Conservation (phyloP, 805 yeast genomes). For the Barnettozyma botsteinii region DNA sequence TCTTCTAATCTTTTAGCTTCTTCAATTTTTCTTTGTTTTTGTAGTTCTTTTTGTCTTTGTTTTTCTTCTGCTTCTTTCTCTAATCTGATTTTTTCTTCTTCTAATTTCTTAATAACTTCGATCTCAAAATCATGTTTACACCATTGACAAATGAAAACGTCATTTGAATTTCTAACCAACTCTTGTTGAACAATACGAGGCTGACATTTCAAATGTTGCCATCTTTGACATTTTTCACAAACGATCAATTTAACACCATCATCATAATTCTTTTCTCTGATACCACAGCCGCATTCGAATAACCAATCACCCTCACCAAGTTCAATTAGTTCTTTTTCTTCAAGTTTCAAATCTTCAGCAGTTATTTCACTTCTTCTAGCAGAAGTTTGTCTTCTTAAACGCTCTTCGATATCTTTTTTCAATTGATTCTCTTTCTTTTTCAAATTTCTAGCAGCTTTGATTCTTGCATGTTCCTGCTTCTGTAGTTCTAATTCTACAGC, state of each 20-base stretch:
- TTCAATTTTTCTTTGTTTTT: conserved; percentile 15
- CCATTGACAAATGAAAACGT: conserved; percentile 25
- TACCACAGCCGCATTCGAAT: conserved; percentile 35
- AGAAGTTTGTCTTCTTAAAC: conserved; percentile 15
- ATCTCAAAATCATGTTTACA: conserved; percentile 24
- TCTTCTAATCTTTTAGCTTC: conserved; percentile 15
- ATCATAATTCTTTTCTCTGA: conserved; percentile 30
- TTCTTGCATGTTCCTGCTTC: conserved; percentile 34
- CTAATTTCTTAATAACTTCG: conserved; percentile 17
- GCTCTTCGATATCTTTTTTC: conserved; percentile 23
- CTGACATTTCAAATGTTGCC: conserved; percentile 36
- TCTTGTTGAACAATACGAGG: conserved; percentile 25
- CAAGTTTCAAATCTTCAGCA: conserved; percentile 27
- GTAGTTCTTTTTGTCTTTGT: conserved; percentile 20
- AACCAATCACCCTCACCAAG: conserved; percentile 33
- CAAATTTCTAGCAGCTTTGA: conserved; percentile 32
- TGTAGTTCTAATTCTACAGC: conserved; percentile 17
- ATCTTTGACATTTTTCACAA: conserved; percentile 32
- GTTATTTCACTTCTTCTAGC: conserved; percentile 16
- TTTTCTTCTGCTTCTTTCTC: conserved; percentile 21
- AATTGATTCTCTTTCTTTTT: conserved; percentile 19
- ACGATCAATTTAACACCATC: conserved; percentile 31
- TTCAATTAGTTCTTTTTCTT: conserved; percentile 19
- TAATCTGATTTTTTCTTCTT: conserved; percentile 16
- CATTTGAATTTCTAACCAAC: conserved; percentile 22